Conservation (phyloP, 495 filamentous ascomycete genomes). For the Talaromyces trachyspermus region DNA sequence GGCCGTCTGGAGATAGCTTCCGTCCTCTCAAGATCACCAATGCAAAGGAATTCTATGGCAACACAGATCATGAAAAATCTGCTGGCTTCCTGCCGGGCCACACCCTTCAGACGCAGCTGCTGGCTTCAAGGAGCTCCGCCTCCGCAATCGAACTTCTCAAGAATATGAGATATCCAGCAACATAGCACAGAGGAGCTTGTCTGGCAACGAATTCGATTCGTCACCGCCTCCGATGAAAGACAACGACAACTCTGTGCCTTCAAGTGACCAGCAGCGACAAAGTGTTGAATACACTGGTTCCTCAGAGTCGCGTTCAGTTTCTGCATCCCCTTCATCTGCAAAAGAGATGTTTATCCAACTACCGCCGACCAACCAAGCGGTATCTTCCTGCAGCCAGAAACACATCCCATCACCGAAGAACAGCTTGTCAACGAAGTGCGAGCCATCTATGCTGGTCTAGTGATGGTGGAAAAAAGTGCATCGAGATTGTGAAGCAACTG, state of each 20-base stretch:
- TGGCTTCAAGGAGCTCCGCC: neutral
- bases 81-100: too few relatives aligned
- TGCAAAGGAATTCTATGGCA: too few relatives aligned
- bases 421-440: constrained; percentile 50
- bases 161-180: neutral
- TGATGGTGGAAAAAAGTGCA: constrained; percentile 76
- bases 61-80: too few relatives aligned
- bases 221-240: neutral
- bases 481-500: constrained; percentile 60
- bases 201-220: neutral
- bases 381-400: constrained; percentile 37
- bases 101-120: too few relatives aligned
- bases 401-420: constrained; percentile 65
- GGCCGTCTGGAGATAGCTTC: too few relatives aligned
- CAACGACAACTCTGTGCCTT: neutral
- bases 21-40: too few relatives aligned
- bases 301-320: neutral
- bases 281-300: neutral
- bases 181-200: neutral
- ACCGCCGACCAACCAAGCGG: neutral
- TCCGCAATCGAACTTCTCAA: neutral
- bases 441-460: constrained; percentile 66
- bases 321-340: neutral
- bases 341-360: too few relatives aligned
- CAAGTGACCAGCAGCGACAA: neutral